phyloP scores from a whole-genome alignment of 495 filamentous ascomycete genomes.

The Elasticomyces elasticus region DNA sequence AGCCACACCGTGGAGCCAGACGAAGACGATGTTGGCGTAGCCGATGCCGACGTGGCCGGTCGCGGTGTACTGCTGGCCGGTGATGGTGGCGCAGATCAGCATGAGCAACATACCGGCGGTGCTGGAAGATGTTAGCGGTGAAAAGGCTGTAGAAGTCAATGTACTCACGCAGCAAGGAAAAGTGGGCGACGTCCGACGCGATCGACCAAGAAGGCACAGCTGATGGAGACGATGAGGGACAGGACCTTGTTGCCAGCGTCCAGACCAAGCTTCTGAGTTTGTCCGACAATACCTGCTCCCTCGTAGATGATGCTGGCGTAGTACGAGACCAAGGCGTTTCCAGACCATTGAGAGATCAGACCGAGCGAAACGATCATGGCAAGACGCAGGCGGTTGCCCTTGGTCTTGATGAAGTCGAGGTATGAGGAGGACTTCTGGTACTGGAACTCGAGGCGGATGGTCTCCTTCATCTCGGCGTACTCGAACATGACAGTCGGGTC shows the following conservation, averaged over 20 bases:
- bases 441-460: slow-evolving; percentile 32
- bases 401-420: slow-evolving; percentile 52
- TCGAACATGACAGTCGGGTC: slow-evolving; percentile 51
- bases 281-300: slow-evolving; percentile 42
- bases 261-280: not conserved
- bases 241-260: slow-evolving; percentile 9
- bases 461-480: slow-evolving; percentile 33
- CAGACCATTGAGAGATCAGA: slow-evolving; percentile 58
- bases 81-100: slow-evolving; percentile 23
- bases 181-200: slow-evolving; percentile 14
- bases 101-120: slow-evolving; percentile 10
- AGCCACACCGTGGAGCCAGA: slow-evolving; percentile 26
- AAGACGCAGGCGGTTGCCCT: slow-evolving; percentile 57
- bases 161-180: slow-evolving; percentile 13
- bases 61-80: slow-evolving; percentile 13
- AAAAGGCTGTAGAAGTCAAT: too few relatives aligned
- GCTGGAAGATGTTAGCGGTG: too few relatives aligned
- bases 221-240: slow-evolving; percentile 7
- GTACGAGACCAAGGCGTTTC: slow-evolving; percentile 53
- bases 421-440: slow-evolving; percentile 33
- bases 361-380: slow-evolving; percentile 48
- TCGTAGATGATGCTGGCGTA: slow-evolving; percentile 49
- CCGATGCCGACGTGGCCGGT: slow-evolving; percentile 44
- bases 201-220: slow-evolving; percentile 8
- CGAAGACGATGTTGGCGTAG: slow-evolving; percentile 39